phyloP scores from a whole-genome alignment of 1,284 basidiomycete genomes.

The Ceratobasidium sp. region DNA sequence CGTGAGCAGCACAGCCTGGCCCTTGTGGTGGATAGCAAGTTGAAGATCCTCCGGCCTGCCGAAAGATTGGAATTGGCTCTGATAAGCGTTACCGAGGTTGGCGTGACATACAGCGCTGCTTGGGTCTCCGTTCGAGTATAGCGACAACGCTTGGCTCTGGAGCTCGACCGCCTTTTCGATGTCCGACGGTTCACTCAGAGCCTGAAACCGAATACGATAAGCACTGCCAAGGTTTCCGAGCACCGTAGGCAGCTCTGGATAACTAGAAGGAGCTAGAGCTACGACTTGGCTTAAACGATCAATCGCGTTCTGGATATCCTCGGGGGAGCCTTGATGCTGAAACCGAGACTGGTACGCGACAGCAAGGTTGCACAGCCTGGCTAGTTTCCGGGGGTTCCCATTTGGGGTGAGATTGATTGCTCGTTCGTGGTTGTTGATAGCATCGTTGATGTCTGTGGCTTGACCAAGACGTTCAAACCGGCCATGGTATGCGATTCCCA shows the following conservation, averaged over 20 bases:
- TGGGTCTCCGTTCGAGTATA: neutral
- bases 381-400: neutral
- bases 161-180: neutral
- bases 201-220: neutral
- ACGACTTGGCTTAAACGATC: neutral
- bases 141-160: neutral
- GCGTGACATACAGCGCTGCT: neutral
- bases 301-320: slow-evolving; percentile 12
- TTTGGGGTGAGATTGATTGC: slow-evolving; percentile 11
- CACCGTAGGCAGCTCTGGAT: neutral
- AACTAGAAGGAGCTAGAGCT: neutral
- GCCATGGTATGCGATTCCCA: neutral
- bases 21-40: neutral
- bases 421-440: neutral
- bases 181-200: neutral
- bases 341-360: neutral
- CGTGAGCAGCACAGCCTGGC: neutral
- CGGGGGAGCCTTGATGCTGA: neutral
- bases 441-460: neutral
- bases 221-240: neutral
- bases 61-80: neutral
- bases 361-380: slow-evolving; percentile 16
- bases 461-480: neutral
- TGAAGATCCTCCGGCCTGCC: neutral
- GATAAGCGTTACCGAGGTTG: neutral